Percentiles rank a stretch among this genome's conserved stretches.
Conservation (phyloP, 768 basidiomycete genomes). For the Dioszegia hungarica region DNA sequence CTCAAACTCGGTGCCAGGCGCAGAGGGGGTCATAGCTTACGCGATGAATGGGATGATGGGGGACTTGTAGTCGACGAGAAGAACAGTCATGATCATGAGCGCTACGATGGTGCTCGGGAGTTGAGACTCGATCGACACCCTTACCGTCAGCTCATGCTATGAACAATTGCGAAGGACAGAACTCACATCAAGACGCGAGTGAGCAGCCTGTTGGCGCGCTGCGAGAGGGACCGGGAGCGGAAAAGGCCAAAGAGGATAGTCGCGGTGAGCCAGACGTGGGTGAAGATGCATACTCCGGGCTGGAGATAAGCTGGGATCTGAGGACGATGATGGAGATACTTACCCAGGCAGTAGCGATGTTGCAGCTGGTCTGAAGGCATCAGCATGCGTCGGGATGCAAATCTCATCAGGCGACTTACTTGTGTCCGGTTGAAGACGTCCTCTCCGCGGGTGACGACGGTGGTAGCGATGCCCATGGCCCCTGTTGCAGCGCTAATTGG, state of each 20-base stretch:
- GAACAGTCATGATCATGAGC: background rate
- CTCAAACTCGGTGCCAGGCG: no score
- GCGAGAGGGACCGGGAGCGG: background rate
- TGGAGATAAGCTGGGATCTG: no score
- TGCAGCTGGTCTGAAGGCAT: background rate
- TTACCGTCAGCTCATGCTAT: background rate
- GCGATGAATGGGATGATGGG: slow-evolving; percentile 2
- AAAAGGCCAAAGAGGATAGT: slow-evolving; percentile 3
- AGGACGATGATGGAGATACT: no score
- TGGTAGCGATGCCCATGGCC: background rate
- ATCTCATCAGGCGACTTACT: background rate
- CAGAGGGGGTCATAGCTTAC: no score
- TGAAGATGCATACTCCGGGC: slow-evolving; percentile 3
- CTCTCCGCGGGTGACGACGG: background rate
- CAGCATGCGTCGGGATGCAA: background rate
- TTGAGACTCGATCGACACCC: slow-evolving; percentile 1
- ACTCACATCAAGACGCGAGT: background rate
- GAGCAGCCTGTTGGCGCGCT: background rate
- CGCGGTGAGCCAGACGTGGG: background rate
- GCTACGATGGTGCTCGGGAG: slow-evolving; percentile 1
- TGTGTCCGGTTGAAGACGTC: background rate
- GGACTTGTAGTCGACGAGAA: background rate
- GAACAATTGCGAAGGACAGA: background rate
- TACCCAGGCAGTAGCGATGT: slow-evolving; percentile 1
- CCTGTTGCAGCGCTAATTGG: background rate